These are phyloP conservation scores for Ogataea paradorogensis DNA, from an alignment of 805 yeast species.

Conservation along the genomic window DNA sequence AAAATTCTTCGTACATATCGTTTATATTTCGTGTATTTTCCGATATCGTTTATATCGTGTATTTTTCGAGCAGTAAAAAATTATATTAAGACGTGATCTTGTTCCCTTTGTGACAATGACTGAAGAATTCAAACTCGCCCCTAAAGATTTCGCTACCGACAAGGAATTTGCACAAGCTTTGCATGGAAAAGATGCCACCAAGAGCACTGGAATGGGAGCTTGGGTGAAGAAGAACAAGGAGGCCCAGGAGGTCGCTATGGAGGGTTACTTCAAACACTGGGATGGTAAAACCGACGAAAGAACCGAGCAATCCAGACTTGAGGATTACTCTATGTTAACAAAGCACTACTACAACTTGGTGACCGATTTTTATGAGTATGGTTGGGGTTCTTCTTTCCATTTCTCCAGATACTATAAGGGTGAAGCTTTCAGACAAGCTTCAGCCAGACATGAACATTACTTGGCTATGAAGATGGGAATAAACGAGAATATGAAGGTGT, in stretches of 20 bases:
- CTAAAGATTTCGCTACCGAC: constrained; percentile 58
- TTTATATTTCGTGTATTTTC: not conserved
- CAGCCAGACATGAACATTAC: constrained; percentile 96
- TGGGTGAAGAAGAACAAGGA: constrained; percentile 70
- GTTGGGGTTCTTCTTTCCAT: constrained; percentile 99
- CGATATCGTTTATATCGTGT: constrained; percentile 1
- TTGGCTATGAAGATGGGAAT: constrained; percentile 85
- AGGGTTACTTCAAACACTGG: constrained; percentile 96
- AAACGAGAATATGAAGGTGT: constrained; percentile 74
- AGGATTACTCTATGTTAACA: constrained; percentile 86
- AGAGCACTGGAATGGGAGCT: constrained; percentile 72
- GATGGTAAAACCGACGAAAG: constrained; percentile 78
- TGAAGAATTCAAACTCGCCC: constrained; percentile 37
- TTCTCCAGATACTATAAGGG: constrained; percentile 92
- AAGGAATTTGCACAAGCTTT: constrained; percentile 76
- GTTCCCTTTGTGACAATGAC: constrained; percentile 7
- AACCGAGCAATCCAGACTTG: constrained; percentile 69
- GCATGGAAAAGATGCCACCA: constrained; percentile 72
- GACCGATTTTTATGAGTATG: constrained; percentile 97
- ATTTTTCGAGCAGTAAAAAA: constrained; percentile 1
- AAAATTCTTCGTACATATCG: constrained; percentile 2
- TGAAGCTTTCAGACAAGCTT: constrained; percentile 90
- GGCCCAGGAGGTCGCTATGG: constrained; percentile 80
- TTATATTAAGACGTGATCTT: not conserved
- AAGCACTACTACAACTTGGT: constrained; percentile 95